Conservation (phyloP, 495 filamentous ascomycete genomes). For the Penicillium flavigenum region DNA sequence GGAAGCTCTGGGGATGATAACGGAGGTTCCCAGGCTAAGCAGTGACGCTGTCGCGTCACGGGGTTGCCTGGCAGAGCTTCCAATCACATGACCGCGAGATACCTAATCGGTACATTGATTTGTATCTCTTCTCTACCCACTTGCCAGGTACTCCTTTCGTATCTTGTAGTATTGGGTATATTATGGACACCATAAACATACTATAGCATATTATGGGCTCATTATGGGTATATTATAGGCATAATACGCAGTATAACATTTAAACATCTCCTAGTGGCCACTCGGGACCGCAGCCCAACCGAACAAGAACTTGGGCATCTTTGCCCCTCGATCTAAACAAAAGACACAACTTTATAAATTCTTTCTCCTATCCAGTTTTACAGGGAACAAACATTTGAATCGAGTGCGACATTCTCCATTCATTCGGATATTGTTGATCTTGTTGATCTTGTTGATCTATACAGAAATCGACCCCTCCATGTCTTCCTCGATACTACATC, state of each 20-base stretch:
- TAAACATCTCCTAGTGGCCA: slow-evolving; percentile 2
- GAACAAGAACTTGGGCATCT: slow-evolving; percentile 9
- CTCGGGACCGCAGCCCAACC: slow-evolving; percentile 10
- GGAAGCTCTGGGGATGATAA: slow-evolving; percentile 25
- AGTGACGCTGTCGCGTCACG: slow-evolving; percentile 28
- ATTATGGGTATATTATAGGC: neutral
- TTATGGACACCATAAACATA: neutral
- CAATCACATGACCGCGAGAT: slow-evolving; percentile 15
- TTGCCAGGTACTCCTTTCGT: neutral
- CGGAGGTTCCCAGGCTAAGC: slow-evolving; percentile 8
- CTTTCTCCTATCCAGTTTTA: neutral
- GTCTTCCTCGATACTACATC: slow-evolving; percentile 38
- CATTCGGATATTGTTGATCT: neutral
- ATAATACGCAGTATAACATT: neutral
- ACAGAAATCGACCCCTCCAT: slow-evolving; percentile 19
- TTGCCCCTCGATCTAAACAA: slow-evolving; percentile 6
- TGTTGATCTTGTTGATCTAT: neutral
- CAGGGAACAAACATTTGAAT: neutral
- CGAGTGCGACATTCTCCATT: neutral
- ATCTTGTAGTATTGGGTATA: neutral
- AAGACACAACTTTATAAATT: neutral
- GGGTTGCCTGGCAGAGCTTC: slow-evolving; percentile 27
- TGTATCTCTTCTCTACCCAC: neutral
- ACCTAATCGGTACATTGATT: neutral
- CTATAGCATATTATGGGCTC: neutral